Percentiles rank a stretch among this genome's conserved stretches.
phyloP scores from a whole-genome alignment of 768 basidiomycete species.

The Kwoniella dendrophila region DNA sequence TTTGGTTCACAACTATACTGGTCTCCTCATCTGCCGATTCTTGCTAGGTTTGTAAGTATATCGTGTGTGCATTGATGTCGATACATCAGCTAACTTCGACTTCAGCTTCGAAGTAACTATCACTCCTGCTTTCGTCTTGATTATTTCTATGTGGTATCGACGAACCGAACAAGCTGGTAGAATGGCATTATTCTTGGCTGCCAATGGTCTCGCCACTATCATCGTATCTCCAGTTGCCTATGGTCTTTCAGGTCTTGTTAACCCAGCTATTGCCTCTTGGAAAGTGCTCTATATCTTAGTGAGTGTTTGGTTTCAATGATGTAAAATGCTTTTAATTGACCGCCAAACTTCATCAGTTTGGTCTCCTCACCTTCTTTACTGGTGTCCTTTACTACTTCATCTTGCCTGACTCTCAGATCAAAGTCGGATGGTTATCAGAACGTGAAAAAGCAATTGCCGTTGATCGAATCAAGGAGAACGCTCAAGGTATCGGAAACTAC shows the following conservation, averaged over 20 bases:
- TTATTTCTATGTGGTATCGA: constrained; percentile 27
- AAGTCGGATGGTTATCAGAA: constrained; percentile 19
- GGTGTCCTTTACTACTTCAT: constrained; percentile 17
- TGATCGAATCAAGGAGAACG: constrained; percentile 19
- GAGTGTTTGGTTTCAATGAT: neutral
- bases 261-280: constrained; percentile 26
- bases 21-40: constrained; percentile 17
- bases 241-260: constrained; percentile 25
- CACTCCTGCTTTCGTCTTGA: constrained; percentile 25
- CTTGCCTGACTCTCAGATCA: constrained; percentile 25
- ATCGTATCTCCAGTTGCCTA: constrained; percentile 11
- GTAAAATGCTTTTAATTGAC: neutral
- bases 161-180: constrained; percentile 19
- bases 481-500: constrained; percentile 25
- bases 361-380: constrained; percentile 19
- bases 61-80: neutral
- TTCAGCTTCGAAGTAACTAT: constrained; percentile 20
- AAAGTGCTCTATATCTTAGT: constrained; percentile 20
- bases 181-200: constrained; percentile 18
- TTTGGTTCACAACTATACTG: constrained; percentile 22
- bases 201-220: constrained; percentile 20
- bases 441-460: constrained; percentile 27
- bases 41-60: constrained; percentile 11
- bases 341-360: constrained; percentile 7
- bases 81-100: neutral